Conservation (phyloP, 1,139 yeast species). For the Groenewaldozyma auringiensis region DNA sequence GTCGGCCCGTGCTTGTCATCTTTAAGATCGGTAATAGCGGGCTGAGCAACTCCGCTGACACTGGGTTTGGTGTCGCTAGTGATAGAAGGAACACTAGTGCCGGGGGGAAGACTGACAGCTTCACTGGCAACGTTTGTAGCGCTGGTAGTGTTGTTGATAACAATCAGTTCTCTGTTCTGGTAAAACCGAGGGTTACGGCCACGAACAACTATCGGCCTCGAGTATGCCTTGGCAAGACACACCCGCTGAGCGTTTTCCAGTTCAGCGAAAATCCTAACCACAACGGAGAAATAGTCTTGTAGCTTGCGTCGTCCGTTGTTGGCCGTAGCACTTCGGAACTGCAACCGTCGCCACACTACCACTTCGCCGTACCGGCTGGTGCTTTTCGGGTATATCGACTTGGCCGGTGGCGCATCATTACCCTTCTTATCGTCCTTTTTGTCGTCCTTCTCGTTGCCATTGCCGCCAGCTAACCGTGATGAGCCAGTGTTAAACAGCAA, state of each 20-base stretch:
- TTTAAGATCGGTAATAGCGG: neutral
- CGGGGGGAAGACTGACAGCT: neutral
- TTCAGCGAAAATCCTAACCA: slow-evolving; percentile 38
- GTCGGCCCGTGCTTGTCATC: too few relatives aligned
- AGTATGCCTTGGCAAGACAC: slow-evolving; percentile 24
- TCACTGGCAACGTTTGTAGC: neutral
- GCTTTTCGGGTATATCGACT: slow-evolving; percentile 23
- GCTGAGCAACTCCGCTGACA: neutral
- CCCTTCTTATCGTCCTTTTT: neutral
- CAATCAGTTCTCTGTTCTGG: slow-evolving; percentile 46
- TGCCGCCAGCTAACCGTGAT: slow-evolving; percentile 10
- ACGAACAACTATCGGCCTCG: slow-evolving; percentile 51
- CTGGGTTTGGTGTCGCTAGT: neutral
- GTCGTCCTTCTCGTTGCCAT: slow-evolving; percentile 7
- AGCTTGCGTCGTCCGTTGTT: slow-evolving; percentile 52
- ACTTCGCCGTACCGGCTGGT: slow-evolving; percentile 23
- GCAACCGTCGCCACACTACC: slow-evolving; percentile 36
- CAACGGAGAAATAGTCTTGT: slow-evolving; percentile 50
- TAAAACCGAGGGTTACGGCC: slow-evolving; percentile 63
- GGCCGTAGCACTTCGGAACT: slow-evolving; percentile 57
- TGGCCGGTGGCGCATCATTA: slow-evolving; percentile 21
- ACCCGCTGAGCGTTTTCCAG: slow-evolving; percentile 26
- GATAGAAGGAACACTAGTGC: neutral
- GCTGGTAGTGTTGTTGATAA: slow-evolving; percentile 7
- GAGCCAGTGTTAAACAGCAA: slow-evolving; percentile 26